Conservation (phyloP, 306 rosid genomes). For the Cotoneaster glaucophyllus region DNA sequence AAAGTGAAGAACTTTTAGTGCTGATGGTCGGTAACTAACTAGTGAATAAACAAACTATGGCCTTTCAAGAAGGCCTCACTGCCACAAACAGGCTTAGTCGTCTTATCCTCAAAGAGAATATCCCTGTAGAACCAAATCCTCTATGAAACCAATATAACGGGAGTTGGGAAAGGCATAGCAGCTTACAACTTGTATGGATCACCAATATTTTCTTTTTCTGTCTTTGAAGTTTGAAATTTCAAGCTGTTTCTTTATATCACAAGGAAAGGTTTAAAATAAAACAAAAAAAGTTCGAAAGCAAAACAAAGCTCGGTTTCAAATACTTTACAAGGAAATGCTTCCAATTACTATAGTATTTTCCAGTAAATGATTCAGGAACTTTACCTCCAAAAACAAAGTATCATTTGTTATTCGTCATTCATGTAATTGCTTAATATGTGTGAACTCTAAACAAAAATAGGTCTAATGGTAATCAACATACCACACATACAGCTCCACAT, state of each 20-base stretch:
- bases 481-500: slow-evolving; percentile 11
- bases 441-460: background rate
- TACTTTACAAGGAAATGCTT: background rate
- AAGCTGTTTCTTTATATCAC: background rate
- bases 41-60: background rate
- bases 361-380: background rate
- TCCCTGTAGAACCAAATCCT: background rate
- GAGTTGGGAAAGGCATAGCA: background rate
- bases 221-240: background rate
- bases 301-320: background rate
- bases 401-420: background rate
- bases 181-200: background rate
- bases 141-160: background rate
- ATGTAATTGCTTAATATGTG: slow-evolving; percentile 7
- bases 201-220: background rate
- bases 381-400: background rate
- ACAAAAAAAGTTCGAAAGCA: background rate
- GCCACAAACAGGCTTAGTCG: background rate
- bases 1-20: background rate
- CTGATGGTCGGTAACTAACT: background rate
- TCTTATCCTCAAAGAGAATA: background rate
- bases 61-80: background rate
- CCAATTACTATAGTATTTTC: background rate
- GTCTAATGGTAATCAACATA: slow-evolving; percentile 10
- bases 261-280: background rate